A percentile compares a stretch with the other conserved stretches of the same genome.
phyloP scores from a whole-genome alignment of 2,329 filamentous ascomycete genomes.

The Stemphylium lycopersici region DNA sequence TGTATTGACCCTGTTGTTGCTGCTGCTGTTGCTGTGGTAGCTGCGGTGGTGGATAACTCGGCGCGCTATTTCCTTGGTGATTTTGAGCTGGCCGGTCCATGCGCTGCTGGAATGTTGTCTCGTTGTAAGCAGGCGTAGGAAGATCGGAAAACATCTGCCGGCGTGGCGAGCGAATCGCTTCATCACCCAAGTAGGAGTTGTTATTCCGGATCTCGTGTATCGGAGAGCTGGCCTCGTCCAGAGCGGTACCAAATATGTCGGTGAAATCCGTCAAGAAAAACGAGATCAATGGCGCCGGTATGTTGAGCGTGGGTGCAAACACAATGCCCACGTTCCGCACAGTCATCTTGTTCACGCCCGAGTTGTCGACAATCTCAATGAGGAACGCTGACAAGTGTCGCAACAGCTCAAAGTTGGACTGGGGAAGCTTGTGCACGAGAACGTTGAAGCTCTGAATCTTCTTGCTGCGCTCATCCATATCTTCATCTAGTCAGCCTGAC shows the following conservation, averaged over 20 bases:
- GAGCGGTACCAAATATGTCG: conserved; percentile 77
- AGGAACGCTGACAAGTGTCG: conserved; percentile 86
- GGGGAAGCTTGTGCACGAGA: conserved; percentile 79
- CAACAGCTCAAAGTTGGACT: conserved; percentile 79
- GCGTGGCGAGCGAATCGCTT: conserved; percentile 68
- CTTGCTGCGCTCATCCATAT: conserved; percentile 74
- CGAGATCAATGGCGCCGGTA: conserved; percentile 91
- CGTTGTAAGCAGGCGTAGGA: conserved; percentile 68
- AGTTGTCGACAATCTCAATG: conserved; percentile 89
- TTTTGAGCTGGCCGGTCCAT: conserved; percentile 35
- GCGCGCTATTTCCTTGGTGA: conserved; percentile 29
- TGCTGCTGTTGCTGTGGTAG: conserved; percentile 32
- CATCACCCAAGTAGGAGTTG: conserved; percentile 54
- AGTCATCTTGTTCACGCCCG: conserved; percentile 95
- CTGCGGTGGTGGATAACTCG: conserved; percentile 32
- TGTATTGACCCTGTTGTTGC: conserved; percentile 24
- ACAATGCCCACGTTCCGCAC: conserved; percentile 96
- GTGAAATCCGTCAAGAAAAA: conserved; percentile 91
- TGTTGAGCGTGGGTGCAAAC: conserved; percentile 95
- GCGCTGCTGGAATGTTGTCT: conserved; percentile 56
- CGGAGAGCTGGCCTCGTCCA: conserved; percentile 59
- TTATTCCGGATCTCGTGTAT: conserved; percentile 55
- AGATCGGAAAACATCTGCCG: conserved; percentile 70
- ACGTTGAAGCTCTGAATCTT: conserved; percentile 79
- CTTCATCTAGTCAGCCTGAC: conserved; percentile 50